Evolutionary conservation across 441 rosid genomes (phyloP), one percentile per base, ranked within the genome.

Genomic region (Melastoma candidum): DNA sequence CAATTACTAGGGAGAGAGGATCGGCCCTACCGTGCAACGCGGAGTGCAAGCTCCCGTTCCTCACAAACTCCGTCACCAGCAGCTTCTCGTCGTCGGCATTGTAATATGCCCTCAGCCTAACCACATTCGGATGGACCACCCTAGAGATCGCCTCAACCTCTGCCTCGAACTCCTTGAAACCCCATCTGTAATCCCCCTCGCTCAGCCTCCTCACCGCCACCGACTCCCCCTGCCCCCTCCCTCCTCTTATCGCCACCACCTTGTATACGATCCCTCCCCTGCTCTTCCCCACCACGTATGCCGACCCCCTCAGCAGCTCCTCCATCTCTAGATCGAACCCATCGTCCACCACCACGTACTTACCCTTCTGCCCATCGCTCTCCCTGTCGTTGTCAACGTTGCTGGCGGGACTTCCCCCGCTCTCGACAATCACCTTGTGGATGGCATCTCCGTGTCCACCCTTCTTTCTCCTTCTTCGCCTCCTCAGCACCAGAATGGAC

Each of bases 261-360:
- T 74, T 90, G 58, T 90, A 90, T 51, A 90, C 77, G 0, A 90
- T 87, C 56, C 97, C 97, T 55, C 82, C 77, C 74, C 82, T 72
- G 44, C 90, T 74, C 63, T 87, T 90, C 14, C 96, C 97, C 22
- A 77, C 82, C 36, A 90, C 97, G 63, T 74, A 83, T 1, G 97
- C 97, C 0, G 96, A 84, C 6, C 96, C 96, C 76, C 96, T 81
- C 57, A 90, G 56, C 73, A 90, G 58, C 65, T 84, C 96, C 71
- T 90, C 96, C 2, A 90, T 67, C 50, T 87, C 95, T 51, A 90
- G 58, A 69, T 67, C 67, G 57, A 90, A 87, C 46, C 89, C 90
- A 49, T 84, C 96, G 29, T 90, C 97, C 1, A 84, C 36, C 45
- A 77, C 82, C 10, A 71, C 65, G 54, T 81, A 80, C 70, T 81